Evolutionary conservation across 306 rosid genomes (phyloP), one percentile per base, ranked within the genome.

Genomic region (Urtica urens): DNA sequence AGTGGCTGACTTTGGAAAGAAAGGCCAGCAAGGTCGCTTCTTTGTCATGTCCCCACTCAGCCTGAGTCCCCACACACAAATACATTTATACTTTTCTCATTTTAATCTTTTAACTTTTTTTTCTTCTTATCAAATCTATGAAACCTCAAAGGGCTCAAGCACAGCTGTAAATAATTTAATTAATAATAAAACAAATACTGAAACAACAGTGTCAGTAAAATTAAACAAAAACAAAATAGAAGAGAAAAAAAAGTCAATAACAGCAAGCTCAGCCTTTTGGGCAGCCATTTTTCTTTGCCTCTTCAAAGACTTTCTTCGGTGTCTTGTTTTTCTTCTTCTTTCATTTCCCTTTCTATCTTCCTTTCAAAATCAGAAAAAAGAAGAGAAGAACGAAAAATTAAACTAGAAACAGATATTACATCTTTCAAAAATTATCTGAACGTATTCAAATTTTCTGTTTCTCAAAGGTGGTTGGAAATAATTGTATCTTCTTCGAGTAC

Each of bases 231-330:
- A 35, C 10, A 55, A 53, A 23, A 13, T 16, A 38, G 5, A 10
- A 45, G 20, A 35, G 58, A 46, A 77, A 70, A 62, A 71, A 31
- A 54, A 80, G 90, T 80, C 90, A 80, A 80, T 46, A 76, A 73
- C 83, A 74, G 90, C 77, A 73, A 65, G 59, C 76, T 64, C 46
- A 39, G 41, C 58, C 29, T 58, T 62, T 69, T 66, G 58, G 67
- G 60, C 66, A 38, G 54, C 54, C 77, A 67, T n/a, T n/a, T 78
- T 65, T 21, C 24, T 7, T 47, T 26, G 23, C 22, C 39, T 54
- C 54, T 30, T 22, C 58, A 57, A 59, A 55, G 78, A 65, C 81
- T 65, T 65, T 44, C n/a, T 16, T 35, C 10, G n/a, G n/a, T n/a
- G n/a, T n/a, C n/a, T n/a, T 10, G 40, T 13, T 35, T 35, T 6